These are phyloP conservation scores for Corchorus olitorius DNA, from an alignment of 345 rosid genomes.

Conservation along the genomic window DNA sequence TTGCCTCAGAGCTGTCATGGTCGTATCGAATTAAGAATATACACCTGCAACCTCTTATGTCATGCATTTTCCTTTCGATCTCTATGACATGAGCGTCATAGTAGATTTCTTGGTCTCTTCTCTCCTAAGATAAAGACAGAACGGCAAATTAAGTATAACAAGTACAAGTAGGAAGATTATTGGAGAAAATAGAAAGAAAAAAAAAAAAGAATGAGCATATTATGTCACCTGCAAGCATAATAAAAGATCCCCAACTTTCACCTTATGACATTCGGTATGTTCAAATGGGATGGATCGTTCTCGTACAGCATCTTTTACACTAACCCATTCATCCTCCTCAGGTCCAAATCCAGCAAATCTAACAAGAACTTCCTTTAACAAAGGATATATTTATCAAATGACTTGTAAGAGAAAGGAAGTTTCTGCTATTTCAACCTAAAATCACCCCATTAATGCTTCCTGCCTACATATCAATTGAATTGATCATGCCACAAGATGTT, in stretches of 20 bases:
- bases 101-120: conserved; percentile 60
- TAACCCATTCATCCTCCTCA: conserved; percentile 76
- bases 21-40: conserved; percentile 51
- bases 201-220: background rate
- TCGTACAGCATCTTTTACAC: conserved; percentile 51
- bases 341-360: conserved; percentile 79
- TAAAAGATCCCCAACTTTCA: conserved; percentile 58
- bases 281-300: conserved; percentile 64
- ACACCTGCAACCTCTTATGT: conserved; percentile 77
- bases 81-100: conserved; percentile 57
- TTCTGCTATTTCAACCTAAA: background rate
- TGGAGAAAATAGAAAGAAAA: background rate
- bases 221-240: conserved; percentile 67
- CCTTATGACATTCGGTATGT: conserved; percentile 53
- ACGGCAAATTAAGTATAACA: background rate
- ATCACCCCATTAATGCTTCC: background rate
- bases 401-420: conserved; percentile 4
- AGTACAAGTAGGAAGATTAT: background rate
- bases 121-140: conserved; percentile 45
- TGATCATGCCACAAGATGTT: background rate
- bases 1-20: conserved; percentile 57
- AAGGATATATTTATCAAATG: conserved; percentile 32
- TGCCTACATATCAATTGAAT: background rate
- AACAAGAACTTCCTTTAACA: conserved; percentile 67
- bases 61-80: conserved; percentile 61